Evolutionary conservation across 2,329 filamentous ascomycete genomes (phyloP).

Genomic region (Apiospora hydei): DNA sequence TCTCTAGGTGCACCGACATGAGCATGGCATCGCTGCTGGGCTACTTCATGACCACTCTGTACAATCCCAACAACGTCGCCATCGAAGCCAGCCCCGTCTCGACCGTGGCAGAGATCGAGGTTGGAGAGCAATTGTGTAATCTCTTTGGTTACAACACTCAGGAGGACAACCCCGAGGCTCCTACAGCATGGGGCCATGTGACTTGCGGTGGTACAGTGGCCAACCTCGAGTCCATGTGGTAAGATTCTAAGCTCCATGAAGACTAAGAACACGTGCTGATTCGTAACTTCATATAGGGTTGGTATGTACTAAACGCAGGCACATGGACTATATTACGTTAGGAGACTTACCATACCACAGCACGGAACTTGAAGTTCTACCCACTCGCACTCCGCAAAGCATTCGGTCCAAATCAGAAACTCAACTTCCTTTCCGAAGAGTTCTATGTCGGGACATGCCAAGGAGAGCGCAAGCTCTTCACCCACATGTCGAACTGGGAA

Average conservation of each 20-base stretch:
- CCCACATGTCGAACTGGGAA: constrained; percentile 49
- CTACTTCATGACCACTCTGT: constrained; percentile 58
- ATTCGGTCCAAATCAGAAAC: constrained; percentile 35
- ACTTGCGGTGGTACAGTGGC: constrained; percentile 54
- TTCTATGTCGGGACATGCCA: constrained; percentile 43
- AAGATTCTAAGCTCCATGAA: constrained; percentile 13
- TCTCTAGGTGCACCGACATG: constrained; percentile 45
- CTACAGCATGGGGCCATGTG: constrained; percentile 52
- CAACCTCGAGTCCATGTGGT: constrained; percentile 57
- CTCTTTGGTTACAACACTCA: constrained; percentile 53
- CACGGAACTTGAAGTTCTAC: constrained; percentile 57
- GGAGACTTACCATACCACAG: constrained; percentile 32
- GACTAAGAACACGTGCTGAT: background rate
- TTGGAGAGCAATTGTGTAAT: constrained; percentile 53
- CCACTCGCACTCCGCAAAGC: constrained; percentile 47
- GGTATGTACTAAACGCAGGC: background rate
- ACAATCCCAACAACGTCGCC: constrained; percentile 58
- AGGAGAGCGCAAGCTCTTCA: constrained; percentile 45
- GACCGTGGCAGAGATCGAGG: constrained; percentile 52
- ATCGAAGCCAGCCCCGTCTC: constrained; percentile 54
- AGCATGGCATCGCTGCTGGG: constrained; percentile 52
- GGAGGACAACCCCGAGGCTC: constrained; percentile 34
- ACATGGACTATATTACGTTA: background rate
- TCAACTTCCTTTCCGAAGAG: constrained; percentile 39
- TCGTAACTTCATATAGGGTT: background rate